A percentile compares a stretch with the other conserved stretches of the same genome.
Evolutionary conservation across 345 rosid species (phyloP).

Genomic region (Odontarrhena argentea): DNA sequence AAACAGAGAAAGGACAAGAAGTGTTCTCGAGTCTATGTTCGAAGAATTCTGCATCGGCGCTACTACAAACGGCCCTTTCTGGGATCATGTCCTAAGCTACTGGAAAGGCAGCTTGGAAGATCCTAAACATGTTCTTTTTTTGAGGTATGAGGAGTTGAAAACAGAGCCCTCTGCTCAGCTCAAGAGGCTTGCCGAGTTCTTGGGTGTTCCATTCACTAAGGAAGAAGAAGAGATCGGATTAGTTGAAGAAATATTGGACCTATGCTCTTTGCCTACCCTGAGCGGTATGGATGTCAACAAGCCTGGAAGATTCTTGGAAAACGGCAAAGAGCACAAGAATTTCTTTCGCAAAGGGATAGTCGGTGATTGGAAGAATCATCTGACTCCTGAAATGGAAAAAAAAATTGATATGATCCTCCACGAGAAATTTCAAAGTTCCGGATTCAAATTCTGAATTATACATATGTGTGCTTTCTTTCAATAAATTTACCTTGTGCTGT

Average conservation of each 20-base stretch:
- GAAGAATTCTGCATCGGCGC: too few relatives aligned
- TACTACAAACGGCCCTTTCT: slow-evolving; percentile 7
- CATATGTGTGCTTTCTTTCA: too few relatives aligned
- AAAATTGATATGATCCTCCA: too few relatives aligned
- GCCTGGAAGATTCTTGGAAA: not conserved
- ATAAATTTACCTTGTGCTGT: too few relatives aligned
- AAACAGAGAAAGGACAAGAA: too few relatives aligned
- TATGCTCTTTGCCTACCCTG: slow-evolving; percentile 48
- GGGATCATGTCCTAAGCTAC: slow-evolving; percentile 53
- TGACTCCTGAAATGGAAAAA: too few relatives aligned
- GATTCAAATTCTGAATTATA: too few relatives aligned
- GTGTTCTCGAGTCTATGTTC: too few relatives aligned
- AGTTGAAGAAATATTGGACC: slow-evolving; percentile 37
- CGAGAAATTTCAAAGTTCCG: too few relatives aligned
- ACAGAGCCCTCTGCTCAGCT: slow-evolving; percentile 31
- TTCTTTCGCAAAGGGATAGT: too few relatives aligned
- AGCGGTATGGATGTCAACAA: slow-evolving; percentile 48
- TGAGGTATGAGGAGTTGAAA: slow-evolving; percentile 49
- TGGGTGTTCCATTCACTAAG: slow-evolving; percentile 42
- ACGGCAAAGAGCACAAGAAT: too few relatives aligned
- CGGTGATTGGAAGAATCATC: too few relatives aligned
- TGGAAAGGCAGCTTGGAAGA: slow-evolving; percentile 44
- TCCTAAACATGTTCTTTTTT: slow-evolving; percentile 30
- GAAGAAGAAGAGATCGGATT: slow-evolving; percentile 39
- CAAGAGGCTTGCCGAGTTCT: slow-evolving; percentile 40